Base-by-base conservation (phyloP, 1,284 basidiomycete genomes). In the Malassezia restricta region DNA sequence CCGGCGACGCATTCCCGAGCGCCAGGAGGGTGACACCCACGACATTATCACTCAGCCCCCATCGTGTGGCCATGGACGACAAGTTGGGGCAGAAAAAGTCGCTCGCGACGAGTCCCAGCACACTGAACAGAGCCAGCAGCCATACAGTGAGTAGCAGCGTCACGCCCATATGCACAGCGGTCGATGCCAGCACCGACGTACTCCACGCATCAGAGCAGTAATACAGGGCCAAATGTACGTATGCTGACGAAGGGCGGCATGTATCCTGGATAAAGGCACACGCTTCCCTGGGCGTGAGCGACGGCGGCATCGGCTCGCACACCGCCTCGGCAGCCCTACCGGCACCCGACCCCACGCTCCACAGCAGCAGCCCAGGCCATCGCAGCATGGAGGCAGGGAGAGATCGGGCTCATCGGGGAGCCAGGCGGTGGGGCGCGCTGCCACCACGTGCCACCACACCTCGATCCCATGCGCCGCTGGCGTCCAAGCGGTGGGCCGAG, bases 1-100 rank as follows among this genome's bases (percentile, higher is more conserved):
- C 72, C 2, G 72, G 72, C 14, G 63, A 60, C 5, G 68, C 69
- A 90, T 72, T 72, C 20, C 70, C 70, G 24, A 72, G 62, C 11
- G 68, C 68, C 30, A 72, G 60, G 42, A 72, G 61, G 28, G 70
- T 71, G 32, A 72, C 68, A 17, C 70, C 70, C 6, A 55, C 51
- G 11, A 67, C 66, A 54, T 61, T 68, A 42, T 72, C 70, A 43
- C 61, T 68, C 49, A 72, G 51, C 7, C 65, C 66, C 14, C 71
- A 58, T 0, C 64, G 52, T 6, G 54, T 48, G 3, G 65, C 63
- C n/a, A 72, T 58, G 17, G 65, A 62, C 51, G 65, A 59, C 43
- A 72, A 59, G 40, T 71, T 71, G 8, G 70, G 68, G 48, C 65
- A 68, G 51, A 72, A 71, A 45, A 71, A 72, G 55, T 69, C 68